Conservation (phyloP, 2,329 filamentous ascomycete species). For the Xylaria sp. region DNA sequence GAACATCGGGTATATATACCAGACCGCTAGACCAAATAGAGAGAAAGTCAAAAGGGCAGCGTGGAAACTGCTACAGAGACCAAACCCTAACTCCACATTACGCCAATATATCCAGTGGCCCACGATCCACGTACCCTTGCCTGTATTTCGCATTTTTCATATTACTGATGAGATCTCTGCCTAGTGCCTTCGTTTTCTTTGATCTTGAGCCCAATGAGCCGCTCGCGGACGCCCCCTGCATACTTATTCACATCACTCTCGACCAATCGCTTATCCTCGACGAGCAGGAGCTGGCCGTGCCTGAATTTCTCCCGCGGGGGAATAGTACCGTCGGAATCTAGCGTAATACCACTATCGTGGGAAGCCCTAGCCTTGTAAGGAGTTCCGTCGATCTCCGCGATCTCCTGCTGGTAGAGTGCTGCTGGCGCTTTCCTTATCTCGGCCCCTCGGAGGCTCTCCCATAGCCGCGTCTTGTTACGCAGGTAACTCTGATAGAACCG, state of each 20-base stretch:
- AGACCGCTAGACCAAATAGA: no score
- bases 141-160: no score
- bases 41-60: no score
- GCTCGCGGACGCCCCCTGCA: background rate
- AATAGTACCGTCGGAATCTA: background rate
- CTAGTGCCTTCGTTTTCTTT: background rate
- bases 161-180: background rate
- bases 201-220: background rate
- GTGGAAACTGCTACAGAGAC: no score
- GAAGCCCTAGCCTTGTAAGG: background rate
- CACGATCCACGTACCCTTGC: no score
- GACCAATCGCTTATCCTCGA: constrained; percentile 14
- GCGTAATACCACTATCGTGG: background rate
- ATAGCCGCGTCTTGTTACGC: constrained; percentile 12
- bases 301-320: constrained; percentile 8
- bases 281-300: background rate
- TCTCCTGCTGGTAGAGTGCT: background rate
- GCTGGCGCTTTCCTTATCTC: background rate
- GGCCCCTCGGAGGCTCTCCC: background rate
- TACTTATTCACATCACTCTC: constrained; percentile 15
- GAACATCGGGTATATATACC: no score
- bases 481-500: constrained; percentile 45
- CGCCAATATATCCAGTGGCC: no score
- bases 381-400: constrained; percentile 1
- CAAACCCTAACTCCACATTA: no score